Base-by-base conservation (phyloP, 352 stramenopile species). In the Hyaloperonospora arabidopsidis region DNA sequence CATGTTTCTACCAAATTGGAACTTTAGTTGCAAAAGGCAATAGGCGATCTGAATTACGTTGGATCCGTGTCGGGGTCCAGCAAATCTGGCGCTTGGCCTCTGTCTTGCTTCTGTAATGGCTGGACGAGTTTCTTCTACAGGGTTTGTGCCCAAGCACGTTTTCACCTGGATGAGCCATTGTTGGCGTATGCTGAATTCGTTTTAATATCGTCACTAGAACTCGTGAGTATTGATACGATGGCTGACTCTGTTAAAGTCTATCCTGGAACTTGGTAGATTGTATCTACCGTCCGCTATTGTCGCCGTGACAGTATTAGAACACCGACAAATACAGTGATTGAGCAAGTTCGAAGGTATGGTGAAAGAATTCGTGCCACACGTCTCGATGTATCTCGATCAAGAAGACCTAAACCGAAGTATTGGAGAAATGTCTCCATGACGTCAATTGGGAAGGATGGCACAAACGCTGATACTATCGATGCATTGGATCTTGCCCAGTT, bases 111-210 rank as follows among this genome's bases (percentile, higher is more conserved):
- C 10, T 45, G 53, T 40, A 41, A 35, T 35, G 46, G 62, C 8
- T 89, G 84, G 45, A 39, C 22, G 3, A 46, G 48, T n/a, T 93
- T 89, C 45, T 44, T 83, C n/a, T 21, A 51, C 11, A 54, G 54
- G 25, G 61, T 81, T 14, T 76, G 68, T 52, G 45, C 41, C 76
- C n/a, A 88, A 52, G 59, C 85, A 23, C 74, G 63, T 6, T 87
- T 86, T 56, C 89, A 88, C 59, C 79, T 85, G 52, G 79, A 91
- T 47, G 83, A 93, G 22, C 49, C 91, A 17, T 65, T 90, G 18
- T 69, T 91, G 34, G 70, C 77, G 5, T 72, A 65, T 19, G 65
- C 72, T 14, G 64, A 76, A 28, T 88, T 83, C 57, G 68, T 89
- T 18, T 65, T 93, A 15, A 54, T 66, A 29, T 66, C 79, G 12